These are phyloP conservation scores for Penicillium sp. DNA, from an alignment of 2,329 filamentous ascomycete species.

Conservation along the genomic window DNA sequence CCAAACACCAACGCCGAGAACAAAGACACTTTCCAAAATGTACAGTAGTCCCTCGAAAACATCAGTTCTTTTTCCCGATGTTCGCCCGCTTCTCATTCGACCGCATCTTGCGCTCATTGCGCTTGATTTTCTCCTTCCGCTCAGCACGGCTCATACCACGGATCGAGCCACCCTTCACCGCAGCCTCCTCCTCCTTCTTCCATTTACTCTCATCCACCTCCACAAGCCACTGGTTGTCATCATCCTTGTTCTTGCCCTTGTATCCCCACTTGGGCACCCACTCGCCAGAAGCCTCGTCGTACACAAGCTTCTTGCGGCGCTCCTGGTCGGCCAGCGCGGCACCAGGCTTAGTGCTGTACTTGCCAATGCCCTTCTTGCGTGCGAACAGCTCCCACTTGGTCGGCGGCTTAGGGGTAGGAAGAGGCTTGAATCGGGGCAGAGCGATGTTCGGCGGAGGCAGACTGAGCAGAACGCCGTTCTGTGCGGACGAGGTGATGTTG, in stretches of 20 bases:
- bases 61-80: slow-evolving; percentile 26
- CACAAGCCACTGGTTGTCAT: slow-evolving; percentile 80
- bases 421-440: slow-evolving; percentile 85
- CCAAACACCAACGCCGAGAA: slow-evolving; percentile 27
- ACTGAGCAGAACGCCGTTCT: slow-evolving; percentile 67
- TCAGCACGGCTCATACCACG: slow-evolving; percentile 64
- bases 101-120: slow-evolving; percentile 63
- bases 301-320: slow-evolving; percentile 66
- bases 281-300: slow-evolving; percentile 76
- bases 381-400: slow-evolving; percentile 98
- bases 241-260: slow-evolving; percentile 81
- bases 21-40: slow-evolving; percentile 10
- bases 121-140: slow-evolving; percentile 60
- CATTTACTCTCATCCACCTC: slow-evolving; percentile 79
- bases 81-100: slow-evolving; percentile 57
- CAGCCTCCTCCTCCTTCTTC: slow-evolving; percentile 58
- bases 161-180: slow-evolving; percentile 59
- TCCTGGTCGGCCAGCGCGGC: slow-evolving; percentile 59
- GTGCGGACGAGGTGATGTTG: slow-evolving; percentile 63
- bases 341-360: slow-evolving; percentile 65
- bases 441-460: slow-evolving; percentile 67
- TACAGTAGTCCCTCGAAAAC: slow-evolving; percentile 8
- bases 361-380: slow-evolving; percentile 87
- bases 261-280: slow-evolving; percentile 97
- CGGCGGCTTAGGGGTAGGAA: slow-evolving; percentile 73